Base-by-base conservation (phyloP, 345 rosid genomes). In the Lumnitzera littorea region DNA sequence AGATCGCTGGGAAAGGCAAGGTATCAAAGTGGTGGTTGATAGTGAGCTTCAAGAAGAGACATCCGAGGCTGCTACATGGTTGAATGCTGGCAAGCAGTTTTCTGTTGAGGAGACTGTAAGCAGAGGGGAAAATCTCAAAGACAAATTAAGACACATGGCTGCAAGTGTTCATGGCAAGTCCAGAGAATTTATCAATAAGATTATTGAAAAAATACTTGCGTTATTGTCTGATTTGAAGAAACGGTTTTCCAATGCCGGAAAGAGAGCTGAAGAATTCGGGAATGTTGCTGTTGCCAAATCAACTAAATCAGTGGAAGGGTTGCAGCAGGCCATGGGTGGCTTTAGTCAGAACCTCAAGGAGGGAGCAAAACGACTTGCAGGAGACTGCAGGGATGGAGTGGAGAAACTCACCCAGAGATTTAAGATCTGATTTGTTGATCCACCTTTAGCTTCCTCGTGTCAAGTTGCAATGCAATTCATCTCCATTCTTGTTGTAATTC, bases 1-100 rank as follows among this genome's bases (percentile, higher is more conserved):
- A 70, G 84, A 80, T 50, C 90, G 80, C 27, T 94, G 97, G 96
- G 91, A 84, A 81, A 86, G 77, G 70, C 81, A 72, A 49, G 99
- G 96, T 23, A 72, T 94, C 71, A 90, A 80, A 69, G 96, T 92
- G 11, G 81, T 90, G 0, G 96, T 88, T 46, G 97, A 86, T 69
- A 65, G 57, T 15, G 95, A 90, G 57, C 91, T 94, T 43, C 74
- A 67, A 1, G 86, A 94, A 67, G 87, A 89, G 73, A 78, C 81
- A 51, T 72, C 80, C 15, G 74, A 72, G 2, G 83, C 69, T 55
- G 78, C 64, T 60, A 76, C 90, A 0, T 89, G 96, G 97, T 60
- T 70, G 60, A 76, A 82, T 56, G 87, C 78, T 3, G 78, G 80
- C 64, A 71, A 84, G 72, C 79, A 74, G 68, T 50, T 72, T 29